These are phyloP conservation scores for Sanghuangporus sanghuang DNA, from an alignment of 1,284 basidiomycete genomes.

Conservation along the genomic window DNA sequence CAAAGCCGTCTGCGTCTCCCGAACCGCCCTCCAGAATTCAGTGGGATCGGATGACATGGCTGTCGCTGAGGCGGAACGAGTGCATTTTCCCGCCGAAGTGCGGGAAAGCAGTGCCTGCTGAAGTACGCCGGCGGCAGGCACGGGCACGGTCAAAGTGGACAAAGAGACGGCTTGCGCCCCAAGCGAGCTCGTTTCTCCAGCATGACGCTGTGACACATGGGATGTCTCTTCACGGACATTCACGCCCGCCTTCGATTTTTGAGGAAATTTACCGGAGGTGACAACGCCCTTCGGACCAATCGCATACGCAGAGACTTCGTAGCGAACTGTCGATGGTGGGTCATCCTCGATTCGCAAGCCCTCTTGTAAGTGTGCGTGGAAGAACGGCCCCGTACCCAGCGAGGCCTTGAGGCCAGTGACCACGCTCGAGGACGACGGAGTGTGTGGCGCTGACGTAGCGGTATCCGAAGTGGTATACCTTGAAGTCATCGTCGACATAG, in stretches of 20 bases:
- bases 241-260: background rate
- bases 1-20: background rate
- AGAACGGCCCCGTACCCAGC: conserved; percentile 13
- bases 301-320: background rate
- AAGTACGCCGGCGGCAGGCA: background rate
- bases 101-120: conserved; percentile 1
- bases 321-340: background rate
- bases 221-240: conserved; percentile 8
- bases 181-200: background rate
- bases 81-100: background rate
- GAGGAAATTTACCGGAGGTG: background rate
- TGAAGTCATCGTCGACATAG: conserved; percentile 7
- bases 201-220: conserved; percentile 11
- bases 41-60: conserved; percentile 8
- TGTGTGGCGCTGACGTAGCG: conserved; percentile 11
- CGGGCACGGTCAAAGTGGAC: background rate
- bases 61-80: background rate
- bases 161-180: background rate
- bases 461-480: background rate
- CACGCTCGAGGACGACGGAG: conserved; percentile 7
- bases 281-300: background rate
- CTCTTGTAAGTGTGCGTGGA: conserved; percentile 17
- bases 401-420: conserved; percentile 15
- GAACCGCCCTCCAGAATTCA: conserved; percentile 7
- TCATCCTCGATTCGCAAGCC: conserved; percentile 8